Conservation (phyloP, 2,329 filamentous ascomycete species). For the Dactylellina sp. region DNA sequence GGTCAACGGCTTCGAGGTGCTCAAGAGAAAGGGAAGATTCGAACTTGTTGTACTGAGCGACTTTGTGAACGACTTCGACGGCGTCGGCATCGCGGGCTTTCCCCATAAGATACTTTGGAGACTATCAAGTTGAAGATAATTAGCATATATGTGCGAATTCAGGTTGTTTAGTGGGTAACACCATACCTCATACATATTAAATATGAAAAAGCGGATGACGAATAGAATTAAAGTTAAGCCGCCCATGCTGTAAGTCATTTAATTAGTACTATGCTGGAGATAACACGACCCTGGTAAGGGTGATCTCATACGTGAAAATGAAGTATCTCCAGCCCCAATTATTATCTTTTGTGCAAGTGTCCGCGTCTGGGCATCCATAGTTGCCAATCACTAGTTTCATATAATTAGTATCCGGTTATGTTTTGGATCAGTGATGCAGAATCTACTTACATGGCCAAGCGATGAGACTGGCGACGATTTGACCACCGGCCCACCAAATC, state of each 20-base stretch:
- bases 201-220: slow-evolving; percentile 66
- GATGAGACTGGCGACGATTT: slow-evolving; percentile 65
- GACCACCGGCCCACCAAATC: slow-evolving; percentile 63
- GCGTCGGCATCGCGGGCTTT: slow-evolving; percentile 67
- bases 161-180: too few species aligned
- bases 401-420: slow-evolving; percentile 8
- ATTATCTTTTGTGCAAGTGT: slow-evolving; percentile 63
- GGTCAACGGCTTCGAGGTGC: slow-evolving; percentile 54
- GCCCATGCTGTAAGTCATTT: slow-evolving; percentile 62
- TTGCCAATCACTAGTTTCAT: slow-evolving; percentile 64
- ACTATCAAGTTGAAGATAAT: slow-evolving; percentile 55
- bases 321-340: slow-evolving; percentile 70
- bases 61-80: slow-evolving; percentile 66
- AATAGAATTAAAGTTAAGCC: slow-evolving; percentile 66
- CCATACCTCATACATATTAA: slow-evolving; percentile 65
- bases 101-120: slow-evolving; percentile 67
- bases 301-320: slow-evolving; percentile 63
- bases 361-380: slow-evolving; percentile 63
- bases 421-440: not conserved
- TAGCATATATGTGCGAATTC: too few species aligned
- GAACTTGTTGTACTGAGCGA: slow-evolving; percentile 63
- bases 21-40: slow-evolving; percentile 55
- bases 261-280: not conserved
- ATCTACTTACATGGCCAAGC: slow-evolving; percentile 62
- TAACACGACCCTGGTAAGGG: not conserved